Evolutionary conservation across 192 early-diverging fungal species (phyloP).

Genomic region (Mortierella antarctica): DNA sequence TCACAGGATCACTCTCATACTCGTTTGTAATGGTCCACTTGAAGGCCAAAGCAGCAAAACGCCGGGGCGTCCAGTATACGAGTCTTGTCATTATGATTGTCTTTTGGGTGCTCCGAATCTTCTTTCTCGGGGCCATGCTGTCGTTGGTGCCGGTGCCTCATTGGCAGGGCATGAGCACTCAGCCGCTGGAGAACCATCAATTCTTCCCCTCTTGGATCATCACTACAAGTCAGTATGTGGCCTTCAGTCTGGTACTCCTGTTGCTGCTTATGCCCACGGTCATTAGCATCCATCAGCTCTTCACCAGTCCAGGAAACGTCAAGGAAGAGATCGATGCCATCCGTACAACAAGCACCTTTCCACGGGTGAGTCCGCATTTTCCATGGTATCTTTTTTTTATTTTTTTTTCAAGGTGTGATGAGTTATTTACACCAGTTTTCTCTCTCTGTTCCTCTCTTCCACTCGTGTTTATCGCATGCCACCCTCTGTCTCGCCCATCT

Average conservation of each 20-base stretch:
- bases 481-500: background rate
- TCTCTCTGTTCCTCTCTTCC: background rate
- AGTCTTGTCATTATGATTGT: constrained; percentile 15
- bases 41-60: constrained; percentile 20
- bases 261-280: constrained; percentile 17
- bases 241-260: constrained; percentile 2
- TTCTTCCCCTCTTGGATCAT: constrained; percentile 4
- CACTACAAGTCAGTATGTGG: constrained; percentile 1
- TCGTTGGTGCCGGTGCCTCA: constrained; percentile 16
- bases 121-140: constrained; percentile 17
- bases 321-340: constrained; percentile 19
- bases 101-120: background rate
- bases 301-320: constrained; percentile 17
- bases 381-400: no score
- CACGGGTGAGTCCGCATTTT: constrained; percentile 7
- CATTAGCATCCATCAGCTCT: constrained; percentile 15
- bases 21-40: constrained; percentile 23
- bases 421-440: background rate
- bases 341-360: constrained; percentile 22
- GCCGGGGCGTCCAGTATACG: constrained; percentile 17
- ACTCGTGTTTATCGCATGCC: background rate
- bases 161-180: constrained; percentile 10
- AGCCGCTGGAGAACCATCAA: background rate
- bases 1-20: constrained; percentile 19
- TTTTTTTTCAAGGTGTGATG: no score